Evolutionary conservation across 805 yeast genomes (phyloP), one percentile per base, ranked within the genome.

Genomic region (Saccharomycopsis sp.): DNA sequence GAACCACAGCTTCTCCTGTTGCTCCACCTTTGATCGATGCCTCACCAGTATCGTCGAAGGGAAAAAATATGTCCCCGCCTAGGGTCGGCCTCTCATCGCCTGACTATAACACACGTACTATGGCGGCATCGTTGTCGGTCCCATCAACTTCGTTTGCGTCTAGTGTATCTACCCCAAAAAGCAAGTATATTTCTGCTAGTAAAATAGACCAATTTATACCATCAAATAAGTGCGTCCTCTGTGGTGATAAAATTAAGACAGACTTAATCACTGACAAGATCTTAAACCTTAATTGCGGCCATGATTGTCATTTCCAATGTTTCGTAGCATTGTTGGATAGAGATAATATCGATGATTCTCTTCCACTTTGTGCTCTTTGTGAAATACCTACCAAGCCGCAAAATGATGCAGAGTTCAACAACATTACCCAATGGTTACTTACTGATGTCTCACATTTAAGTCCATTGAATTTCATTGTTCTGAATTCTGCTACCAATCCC

Each of bases 231-330:
- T 56, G 59, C 34, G 50, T 29, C 12, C 20, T 56, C 14, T 56
- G 59, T 23, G 38, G 34, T 22, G 59, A 56, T 17, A 14, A 14
- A 17, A 25, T 56, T 29, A 47, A 42, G 41, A 7, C 20, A 2
- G 55, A 19, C 17, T 3, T 20, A n/a, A 20, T 25, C 34, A 25
- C n/a, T 14, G 58, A 57, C 19, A 54, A 57, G 23, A 54, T 57
- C 7, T 50, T 61, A n/a, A 22, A 12, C 3, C 41, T 61, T 9
- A 42, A 49, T 2, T 61, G 64, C 53, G 56, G 54, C 17, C 64
- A 61, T 51, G 55, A 53, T 15, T 57, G 58, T 24, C 64, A 61
- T 53, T 54, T 23, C 42, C 58, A 59, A 9, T 61, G 64, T 47
- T 59, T 44, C 38, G 42, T 56, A 20, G 52, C 42, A 3, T 19